Base-by-base conservation (phyloP, 1,139 yeast species). In the Scheffersomyces illinoinensis region DNA sequence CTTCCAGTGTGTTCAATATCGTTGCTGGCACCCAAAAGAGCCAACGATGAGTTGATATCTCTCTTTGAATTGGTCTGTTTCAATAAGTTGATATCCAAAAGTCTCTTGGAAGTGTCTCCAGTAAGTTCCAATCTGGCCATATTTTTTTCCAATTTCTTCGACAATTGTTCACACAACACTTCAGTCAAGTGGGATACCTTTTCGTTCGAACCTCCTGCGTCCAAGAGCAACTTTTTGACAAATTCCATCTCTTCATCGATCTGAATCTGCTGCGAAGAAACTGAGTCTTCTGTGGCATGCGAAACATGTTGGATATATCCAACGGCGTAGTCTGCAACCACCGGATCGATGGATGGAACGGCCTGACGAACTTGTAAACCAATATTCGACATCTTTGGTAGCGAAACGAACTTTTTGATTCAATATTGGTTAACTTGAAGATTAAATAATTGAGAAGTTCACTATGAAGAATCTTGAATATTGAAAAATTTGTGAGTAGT, bases 1-100 rank as follows among this genome's bases (percentile, higher is more conserved):
- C 97, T 85, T 56, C 98, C 97, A 0, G 96, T 84, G 65, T 93
- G 96, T 62, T 93, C 98, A 65, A 95, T 89, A 70, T 93, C 97
- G 61, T 86, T 85, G 33, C 89, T 84, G 26, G 93, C 93, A 66
- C 90, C 91, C 56, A 91, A 76, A 70, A 90, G 74, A 23, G 91
- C 91, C 66, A 90, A 77, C 4, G 93, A 87, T 1, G 90, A 80
- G 68, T 89, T 89, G 65, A 89, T 83, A 67, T 90, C 92, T 73
- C 93, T 83, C 71, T 89, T 89, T 67, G 85, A 87, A 66, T 78
- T 85, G 71, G 87, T 85, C 63, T 76, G 77, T 59, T 73, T 74
- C 66, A 90, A 77, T 56, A 89, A 78, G 69, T 88, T 87, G 59
- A 89, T 84, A 72, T 90, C 96, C 69, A 90, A 77, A 58, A 90